A percentile compares a stretch with the other conserved stretches of the same genome.
Conservation (phyloP, 495 filamentous ascomycete species). For the Viridothelium virens region DNA sequence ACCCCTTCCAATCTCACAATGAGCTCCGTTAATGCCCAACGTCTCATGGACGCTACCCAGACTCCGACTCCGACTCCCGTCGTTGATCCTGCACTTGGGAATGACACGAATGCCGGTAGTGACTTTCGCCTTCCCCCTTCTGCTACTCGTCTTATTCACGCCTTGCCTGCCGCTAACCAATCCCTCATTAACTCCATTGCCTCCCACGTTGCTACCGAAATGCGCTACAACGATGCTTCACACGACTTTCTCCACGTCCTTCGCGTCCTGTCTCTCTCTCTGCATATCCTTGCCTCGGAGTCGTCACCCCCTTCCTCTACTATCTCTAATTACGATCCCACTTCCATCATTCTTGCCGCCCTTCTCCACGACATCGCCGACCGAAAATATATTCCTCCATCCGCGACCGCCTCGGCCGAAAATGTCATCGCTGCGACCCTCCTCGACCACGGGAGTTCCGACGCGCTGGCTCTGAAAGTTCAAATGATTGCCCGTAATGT, state of each 20-base stretch:
- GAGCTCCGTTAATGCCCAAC: conserved; percentile 3
- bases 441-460: conserved; percentile 44
- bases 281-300: conserved; percentile 47
- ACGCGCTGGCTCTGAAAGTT: conserved; percentile 52
- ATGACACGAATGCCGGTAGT: not conserved
- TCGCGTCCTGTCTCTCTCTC: conserved; percentile 67
- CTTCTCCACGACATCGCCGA: conserved; percentile 85
- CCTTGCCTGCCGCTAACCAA: not conserved
- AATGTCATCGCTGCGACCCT: conserved; percentile 54
- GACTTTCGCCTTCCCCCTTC: conserved; percentile 15
- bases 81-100: not conserved
- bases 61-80: not conserved
- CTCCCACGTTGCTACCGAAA: conserved; percentile 58
- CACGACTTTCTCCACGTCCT: conserved; percentile 80
- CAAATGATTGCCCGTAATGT: conserved; percentile 65
- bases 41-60: not conserved
- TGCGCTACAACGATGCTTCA: conserved; percentile 73
- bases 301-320: conserved; percentile 20
- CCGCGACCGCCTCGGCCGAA: conserved; percentile 39
- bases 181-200: conserved; percentile 42
- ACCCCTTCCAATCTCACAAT: not conserved
- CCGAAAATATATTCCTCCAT: conserved; percentile 59
- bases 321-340: conserved; percentile 39
- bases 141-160: not conserved
- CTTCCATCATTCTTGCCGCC: conserved; percentile 61